A percentile compares a stretch with the other conserved stretches of the same genome.
Evolutionary conservation across 208 protist genomes (phyloP).

Genomic region (Wallacemonas collosoma): DNA sequence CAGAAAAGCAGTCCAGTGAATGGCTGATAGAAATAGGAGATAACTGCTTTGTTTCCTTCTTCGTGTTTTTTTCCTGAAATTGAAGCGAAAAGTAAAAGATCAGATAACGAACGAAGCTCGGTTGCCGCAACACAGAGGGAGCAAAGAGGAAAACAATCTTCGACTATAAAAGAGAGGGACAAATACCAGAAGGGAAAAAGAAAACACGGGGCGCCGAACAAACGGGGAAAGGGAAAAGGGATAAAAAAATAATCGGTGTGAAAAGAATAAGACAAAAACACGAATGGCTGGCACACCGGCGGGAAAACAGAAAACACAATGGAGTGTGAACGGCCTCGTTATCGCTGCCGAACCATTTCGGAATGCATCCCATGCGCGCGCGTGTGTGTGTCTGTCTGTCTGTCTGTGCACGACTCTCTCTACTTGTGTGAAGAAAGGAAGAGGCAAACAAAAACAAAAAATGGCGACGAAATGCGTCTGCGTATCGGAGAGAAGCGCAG

Average conservation of each 20-base stretch:
- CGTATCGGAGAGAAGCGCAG: too few species aligned
- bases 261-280: background rate
- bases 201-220: background rate
- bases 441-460: too few species aligned
- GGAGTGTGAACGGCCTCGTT: slow-evolving; percentile 9
- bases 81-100: too few species aligned
- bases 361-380: background rate
- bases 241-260: background rate
- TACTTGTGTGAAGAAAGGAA: too few species aligned
- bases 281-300: too few species aligned
- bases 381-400: background rate
- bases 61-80: too few species aligned
- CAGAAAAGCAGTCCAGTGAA: too few species aligned
- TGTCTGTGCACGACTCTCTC: too few species aligned
- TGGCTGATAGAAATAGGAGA: too few species aligned
- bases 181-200: slow-evolving; percentile 13
- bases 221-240: background rate
- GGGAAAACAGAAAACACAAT: background rate
- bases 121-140: background rate
- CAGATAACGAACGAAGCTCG: too few species aligned
- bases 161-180: slow-evolving; percentile 15
- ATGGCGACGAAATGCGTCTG: too few species aligned
- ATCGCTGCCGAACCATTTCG: background rate
- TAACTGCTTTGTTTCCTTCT: too few species aligned
- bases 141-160: background rate